phyloP scores from a whole-genome alignment of 179 eudicot genomes.

The Amaranthus tricolor region DNA sequence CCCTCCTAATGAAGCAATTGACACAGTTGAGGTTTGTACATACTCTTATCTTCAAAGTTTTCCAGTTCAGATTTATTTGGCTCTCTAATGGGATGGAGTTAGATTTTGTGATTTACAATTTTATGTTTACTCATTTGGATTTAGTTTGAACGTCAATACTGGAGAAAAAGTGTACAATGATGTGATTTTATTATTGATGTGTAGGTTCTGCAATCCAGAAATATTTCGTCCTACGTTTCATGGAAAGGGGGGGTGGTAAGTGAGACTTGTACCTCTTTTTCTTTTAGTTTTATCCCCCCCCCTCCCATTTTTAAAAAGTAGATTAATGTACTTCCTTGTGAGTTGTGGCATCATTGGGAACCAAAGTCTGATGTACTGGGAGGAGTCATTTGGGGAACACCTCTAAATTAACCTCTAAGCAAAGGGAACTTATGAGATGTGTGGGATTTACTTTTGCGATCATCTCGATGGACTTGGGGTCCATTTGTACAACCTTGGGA shows the following conservation, averaged over 20 bases:
- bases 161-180: neutral
- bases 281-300: neutral
- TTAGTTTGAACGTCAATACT: too few relatives aligned
- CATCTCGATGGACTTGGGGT: too few relatives aligned
- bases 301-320: too few relatives aligned
- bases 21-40: constrained; percentile 89
- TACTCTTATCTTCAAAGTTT: neutral
- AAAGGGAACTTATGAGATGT: too few relatives aligned
- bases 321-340: too few relatives aligned
- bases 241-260: constrained; percentile 99
- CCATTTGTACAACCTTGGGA: too few relatives aligned
- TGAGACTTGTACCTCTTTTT: constrained; percentile 3
- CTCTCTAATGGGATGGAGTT: neutral
- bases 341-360: too few relatives aligned
- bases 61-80: neutral
- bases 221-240: constrained; percentile 58
- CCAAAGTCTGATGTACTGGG: too few relatives aligned
- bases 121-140: neutral
- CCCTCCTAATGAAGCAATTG: constrained; percentile 94
- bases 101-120: neutral
- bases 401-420: too few relatives aligned
- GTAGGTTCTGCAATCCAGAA: constrained; percentile 84
- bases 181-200: constrained; percentile 12
- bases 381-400: too few relatives aligned
- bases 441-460: too few relatives aligned